Base-by-base conservation (phyloP, 176 grass and related monocot genomes). In the Metroxylon sagu region DNA sequence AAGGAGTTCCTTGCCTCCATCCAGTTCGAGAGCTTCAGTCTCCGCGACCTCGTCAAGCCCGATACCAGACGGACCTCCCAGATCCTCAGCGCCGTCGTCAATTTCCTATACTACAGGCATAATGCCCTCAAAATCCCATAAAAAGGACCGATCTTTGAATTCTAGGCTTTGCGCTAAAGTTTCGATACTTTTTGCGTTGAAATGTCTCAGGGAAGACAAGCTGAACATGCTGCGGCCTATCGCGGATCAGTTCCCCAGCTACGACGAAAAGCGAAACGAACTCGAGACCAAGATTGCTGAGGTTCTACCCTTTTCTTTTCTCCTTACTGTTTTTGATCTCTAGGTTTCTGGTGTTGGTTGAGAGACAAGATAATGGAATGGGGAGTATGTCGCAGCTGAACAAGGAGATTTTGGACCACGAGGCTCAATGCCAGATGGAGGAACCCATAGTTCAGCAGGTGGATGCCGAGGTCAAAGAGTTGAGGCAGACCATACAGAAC, bases 1-100 rank as follows among this genome's bases (percentile, higher is more conserved):
- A 60, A 23, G 14, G 31, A 17, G 6, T 74, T 95, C 58, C 81
- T 95, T 17, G 74, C 73, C 0, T 77, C 79, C 31, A 87, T 95
- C 52, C 56, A 39, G 14, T 95, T 84, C 61, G n/a, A 23, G 4
- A 74, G 25, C 5, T 73, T 87, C 74, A 77, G 56, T 8, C 59
- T 95, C 50, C 66, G 74, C 4, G 83, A 95, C 59, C 56, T 95
- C 15, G 3, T 89, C 53, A 68, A 64, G 43, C 86, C 90, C 16
- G 53, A 68, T 6, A 62, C 71, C n/a, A 79, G 52, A 30, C 79
- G 77, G 14, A 74, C 74, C 25, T 4, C 30, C 16, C 26, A 52
- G 16, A 60, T 89, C 70, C 85, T 95, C 67, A 95, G 90, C 66
- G 68, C 82, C 26, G 0, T 90, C 29, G 64, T 90, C 68, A 95